Evolutionary conservation across 352 stramenopile species (phyloP), one percentile per base, ranked within the genome.

Genomic region (Plasmopara halstedii): DNA sequence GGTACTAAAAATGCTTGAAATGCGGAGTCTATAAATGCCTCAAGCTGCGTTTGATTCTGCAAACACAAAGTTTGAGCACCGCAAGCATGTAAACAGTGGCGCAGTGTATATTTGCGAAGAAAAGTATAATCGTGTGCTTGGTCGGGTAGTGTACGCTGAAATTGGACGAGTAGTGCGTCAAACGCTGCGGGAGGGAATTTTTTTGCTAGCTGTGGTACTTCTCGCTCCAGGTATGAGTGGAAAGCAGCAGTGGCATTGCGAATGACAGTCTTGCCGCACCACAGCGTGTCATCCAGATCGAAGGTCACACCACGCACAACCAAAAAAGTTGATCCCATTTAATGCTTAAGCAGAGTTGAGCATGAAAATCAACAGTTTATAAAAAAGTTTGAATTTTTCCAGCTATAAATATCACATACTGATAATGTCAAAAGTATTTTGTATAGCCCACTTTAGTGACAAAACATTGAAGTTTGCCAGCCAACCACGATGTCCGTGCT

Each of bases 281-380:
- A 88, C 6, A 88, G 56, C 26, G 76, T 88, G 64, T 88, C 76
- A 58, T 88, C 76, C 58, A 88, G 58, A 59, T 88, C 76, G 57
- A 88, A 88, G 15, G 76, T 88, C 37, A 85, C 60, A 41, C 68
- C 76, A 13, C 53, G 55, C 20, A 83, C 70, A 8, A 44, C 46
- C 26, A 60, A n/a, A 21, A 14, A 19, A 29, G 11, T 29, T 29
- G 6, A 29, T 29, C 3, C 25, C 11, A 11, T 29, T 29, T n/a
- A n/a, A n/a, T n/a, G n/a, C n/a, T n/a, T n/a, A n/a, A n/a, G n/a
- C n/a, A n/a, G n/a, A n/a, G n/a, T n/a, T n/a, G n/a, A n/a, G n/a
- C n/a, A n/a, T n/a, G n/a, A n/a, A n/a, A n/a, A n/a, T n/a, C n/a
- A n/a, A n/a, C n/a, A n/a, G n/a, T n/a, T n/a, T n/a, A n/a, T n/a